Base-by-base conservation (phyloP, 371 early-diverging fungal genomes). In the Mucor mucedo region DNA sequence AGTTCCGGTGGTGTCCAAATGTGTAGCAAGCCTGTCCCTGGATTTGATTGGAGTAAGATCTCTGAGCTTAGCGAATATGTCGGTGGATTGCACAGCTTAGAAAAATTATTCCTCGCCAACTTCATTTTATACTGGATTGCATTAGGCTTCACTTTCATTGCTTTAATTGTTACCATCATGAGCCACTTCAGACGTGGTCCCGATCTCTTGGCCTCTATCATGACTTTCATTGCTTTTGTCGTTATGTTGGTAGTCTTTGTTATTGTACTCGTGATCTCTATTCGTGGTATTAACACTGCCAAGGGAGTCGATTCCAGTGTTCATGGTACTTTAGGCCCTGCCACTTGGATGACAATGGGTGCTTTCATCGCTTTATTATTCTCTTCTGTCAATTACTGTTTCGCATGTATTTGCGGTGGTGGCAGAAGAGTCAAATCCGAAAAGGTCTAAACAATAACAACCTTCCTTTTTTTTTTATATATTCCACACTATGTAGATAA, bases 51-150 rank as follows among this genome's bases (percentile, higher is more conserved):
- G 81, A 78, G 71, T 59, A 72, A 58, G 55, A 66, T 30, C 11
- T 11, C n/a, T 30, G 29, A 35, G 14, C 35, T 47, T 53, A 38
- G 44, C 21, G 40, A 44, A 14, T 52, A 68, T 29, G 21, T 52
- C 21, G 58, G 59, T 44, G 53, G 40, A 38, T 52, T 67, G 6
- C 32, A 52, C 28, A 44, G 40, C n/a, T 6, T 63, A 6, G 63
- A 74, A 32, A 50, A 52, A 29, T 60, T 79, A 0, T 75, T 72
- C 53, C 50, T 76, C 11, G 78, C 81, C 40, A 67, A 70, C 40
- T 75, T 80, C 52, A 70, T 78, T 13, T 59, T 80, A 14, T 80
- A 77, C 55, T 78, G 74, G 75, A 73, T 80, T 60, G 78, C 75
- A 3, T 65, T 76, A 38, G 72, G 70, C 41, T 68, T 78, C 30